Base-by-base conservation (phyloP, 2,329 filamentous ascomycete species). In the Aurifilum marmelostoma region DNA sequence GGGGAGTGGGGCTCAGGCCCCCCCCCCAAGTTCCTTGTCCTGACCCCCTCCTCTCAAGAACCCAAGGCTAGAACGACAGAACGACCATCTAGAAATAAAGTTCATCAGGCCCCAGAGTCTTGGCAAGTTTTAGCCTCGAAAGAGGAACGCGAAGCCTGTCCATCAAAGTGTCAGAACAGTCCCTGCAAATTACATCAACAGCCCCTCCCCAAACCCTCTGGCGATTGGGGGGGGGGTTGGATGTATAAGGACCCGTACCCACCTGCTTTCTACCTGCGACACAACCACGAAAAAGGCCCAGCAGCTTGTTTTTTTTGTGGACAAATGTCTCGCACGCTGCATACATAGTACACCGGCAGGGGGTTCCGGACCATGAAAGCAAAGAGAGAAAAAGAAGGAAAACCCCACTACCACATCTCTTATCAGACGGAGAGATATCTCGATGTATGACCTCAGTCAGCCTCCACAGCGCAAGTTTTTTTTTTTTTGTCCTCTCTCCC, bases 71-170 rank as follows among this genome's bases (percentile, higher is more conserved):
- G 39, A 63, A 63, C 37, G 39, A 63, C n/a, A n/a, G n/a, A n/a
- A n/a, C n/a, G 24, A 47, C 11, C 41, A 54, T 27, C 27, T 62
- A 32, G 47, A 64, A 68, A 63, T 70, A 65, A 61, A 65, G 62
- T 70, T 70, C 21, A 47, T 1, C 66, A 65, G 37, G 66, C 34
- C 34, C 34, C 34, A 4, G 68, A 29, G 14, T 29, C 60, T 43
- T 37, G 41, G 58, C n/a, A 61, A 61, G 66, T 68, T 65, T 68
- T 70, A 62, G 58, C 47, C 65, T 67, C 58, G 66, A 70, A 62
- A 63, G 56, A 63, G 56, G 14, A 21, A 68, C 66, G 56, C 68
- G 60, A 63, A 50, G 63, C 8, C 58, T 52, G 41, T 47, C 68
- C 54, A 37, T 69, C 56, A 43, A 58, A 34, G 66, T 65, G 58